phyloP scores from a whole-genome alignment of 192 early-diverging fungal genomes.

The Geranomyces variabilis region DNA sequence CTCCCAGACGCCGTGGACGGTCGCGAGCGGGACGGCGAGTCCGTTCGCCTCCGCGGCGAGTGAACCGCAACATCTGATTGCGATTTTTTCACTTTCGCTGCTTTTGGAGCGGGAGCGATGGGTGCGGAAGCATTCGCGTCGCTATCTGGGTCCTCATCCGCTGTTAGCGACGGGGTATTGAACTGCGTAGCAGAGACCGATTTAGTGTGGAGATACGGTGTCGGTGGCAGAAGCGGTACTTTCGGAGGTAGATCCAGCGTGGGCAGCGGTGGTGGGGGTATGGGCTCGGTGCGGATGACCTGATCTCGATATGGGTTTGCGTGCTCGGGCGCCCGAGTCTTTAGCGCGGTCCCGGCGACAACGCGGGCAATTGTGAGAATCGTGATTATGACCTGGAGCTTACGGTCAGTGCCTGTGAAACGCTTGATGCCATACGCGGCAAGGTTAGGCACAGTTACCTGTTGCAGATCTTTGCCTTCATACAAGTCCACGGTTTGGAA shows the following conservation, averaged over 20 bases:
- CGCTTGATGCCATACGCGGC: slow-evolving; percentile 36
- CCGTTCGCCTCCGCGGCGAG: slow-evolving; percentile 10
- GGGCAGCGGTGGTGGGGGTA: neutral
- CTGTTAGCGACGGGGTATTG: neutral
- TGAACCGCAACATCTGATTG: slow-evolving; percentile 13
- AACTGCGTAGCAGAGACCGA: slow-evolving; percentile 16
- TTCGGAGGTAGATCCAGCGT: neutral
- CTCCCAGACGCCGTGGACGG: slow-evolving; percentile 12
- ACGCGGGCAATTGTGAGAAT: slow-evolving; percentile 71
- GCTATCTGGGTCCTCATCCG: neutral
- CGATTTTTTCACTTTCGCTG: slow-evolving; percentile 17
- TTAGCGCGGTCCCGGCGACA: slow-evolving; percentile 42
- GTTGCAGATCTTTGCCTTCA: slow-evolving; percentile 61
- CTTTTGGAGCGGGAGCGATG: neutral
- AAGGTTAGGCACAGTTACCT: slow-evolving; percentile 39
- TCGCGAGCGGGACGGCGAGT: slow-evolving; percentile 19
- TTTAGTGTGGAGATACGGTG: slow-evolving; percentile 17
- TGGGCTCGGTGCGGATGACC: slow-evolving; percentile 5
- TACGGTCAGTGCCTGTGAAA: slow-evolving; percentile 41
- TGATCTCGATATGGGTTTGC: slow-evolving; percentile 21
- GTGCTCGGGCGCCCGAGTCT: slow-evolving; percentile 14
- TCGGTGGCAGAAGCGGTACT: neutral
- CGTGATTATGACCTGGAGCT: slow-evolving; percentile 70
- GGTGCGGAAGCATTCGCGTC: neutral
- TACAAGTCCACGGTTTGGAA: slow-evolving; percentile 86